These are phyloP conservation scores for Cyclocybe cylindracea DNA, from an alignment of 768 basidiomycete genomes.

Conservation along the genomic window DNA sequence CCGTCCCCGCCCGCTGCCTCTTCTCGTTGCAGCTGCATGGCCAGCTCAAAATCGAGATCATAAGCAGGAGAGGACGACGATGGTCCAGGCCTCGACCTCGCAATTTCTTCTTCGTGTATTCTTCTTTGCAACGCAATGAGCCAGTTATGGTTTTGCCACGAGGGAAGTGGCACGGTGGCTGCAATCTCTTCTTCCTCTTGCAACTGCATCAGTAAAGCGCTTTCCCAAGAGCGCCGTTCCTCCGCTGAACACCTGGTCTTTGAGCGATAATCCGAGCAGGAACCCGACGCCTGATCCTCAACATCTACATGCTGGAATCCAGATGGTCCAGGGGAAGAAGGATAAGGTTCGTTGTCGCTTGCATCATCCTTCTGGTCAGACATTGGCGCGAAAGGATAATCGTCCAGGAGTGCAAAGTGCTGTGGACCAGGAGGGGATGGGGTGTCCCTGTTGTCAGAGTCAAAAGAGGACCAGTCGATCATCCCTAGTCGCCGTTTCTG, in stretches of 20 bases:
- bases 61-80: conserved; percentile 4
- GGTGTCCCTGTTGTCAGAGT: too few species aligned
- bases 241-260: neutral
- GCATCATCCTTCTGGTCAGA: too few species aligned
- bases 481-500: too few species aligned
- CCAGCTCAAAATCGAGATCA: conserved; percentile 15
- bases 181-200: conserved; percentile 24
- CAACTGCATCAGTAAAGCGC: conserved; percentile 14
- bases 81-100: neutral
- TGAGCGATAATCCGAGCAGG: too few species aligned
- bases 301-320: too few species aligned
- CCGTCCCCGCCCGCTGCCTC: conserved; percentile 29
- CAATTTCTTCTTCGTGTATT: conserved; percentile 8
- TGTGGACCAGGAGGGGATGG: too few species aligned
- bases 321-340: neutral
- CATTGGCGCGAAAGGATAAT: too few species aligned
- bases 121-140: conserved; percentile 16
- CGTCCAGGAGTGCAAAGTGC: too few species aligned
- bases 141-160: conserved; percentile 12
- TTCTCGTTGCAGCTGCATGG: conserved; percentile 35
- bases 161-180: conserved; percentile 9
- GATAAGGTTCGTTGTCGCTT: neutral
- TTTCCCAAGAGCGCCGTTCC: conserved; percentile 12
- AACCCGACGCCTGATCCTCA: neutral
- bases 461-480: too few species aligned